Percentiles rank a stretch among this genome's conserved stretches.
phyloP scores from a whole-genome alignment of 768 basidiomycete species.

The Obba rivulosa region DNA sequence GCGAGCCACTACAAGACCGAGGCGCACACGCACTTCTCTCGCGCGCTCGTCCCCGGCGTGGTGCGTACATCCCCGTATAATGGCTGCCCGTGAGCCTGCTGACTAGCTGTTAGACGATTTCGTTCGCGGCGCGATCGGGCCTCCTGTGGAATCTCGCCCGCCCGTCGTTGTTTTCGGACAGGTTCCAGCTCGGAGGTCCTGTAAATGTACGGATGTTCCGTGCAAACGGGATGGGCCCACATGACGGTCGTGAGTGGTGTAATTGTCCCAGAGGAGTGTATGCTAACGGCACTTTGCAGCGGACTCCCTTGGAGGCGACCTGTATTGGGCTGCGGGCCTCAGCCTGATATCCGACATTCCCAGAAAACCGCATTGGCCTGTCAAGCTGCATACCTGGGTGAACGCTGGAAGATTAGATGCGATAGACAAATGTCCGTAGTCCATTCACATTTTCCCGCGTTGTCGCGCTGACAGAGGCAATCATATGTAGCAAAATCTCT shows the following conservation, averaged over 20 bases:
- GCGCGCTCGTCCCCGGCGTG: conserved; percentile 50
- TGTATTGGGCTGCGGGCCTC: conserved; percentile 73
- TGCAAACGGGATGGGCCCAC: conserved; percentile 71
- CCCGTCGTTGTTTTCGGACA: conserved; percentile 66
- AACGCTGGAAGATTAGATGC: conserved; percentile 75
- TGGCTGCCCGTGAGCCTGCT: conserved; percentile 1
- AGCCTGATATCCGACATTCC: conserved; percentile 76
- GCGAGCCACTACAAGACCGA: conserved; percentile 73
- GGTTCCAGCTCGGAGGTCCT: conserved; percentile 92
- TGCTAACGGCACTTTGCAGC: conserved; percentile 34
- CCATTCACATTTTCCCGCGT: not conserved
- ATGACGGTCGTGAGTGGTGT: conserved; percentile 54
- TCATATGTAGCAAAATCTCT: conserved; percentile 34
- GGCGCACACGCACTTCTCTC: conserved; percentile 56
- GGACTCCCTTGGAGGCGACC: conserved; percentile 82
- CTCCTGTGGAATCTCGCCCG: conserved; percentile 58
- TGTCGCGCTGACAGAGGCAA: no score
- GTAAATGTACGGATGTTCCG: conserved; percentile 76
- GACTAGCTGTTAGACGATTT: conserved; percentile 56
- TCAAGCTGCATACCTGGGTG: conserved; percentile 75
- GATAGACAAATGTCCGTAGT: conserved; percentile 49
- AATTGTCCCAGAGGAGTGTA: not conserved
- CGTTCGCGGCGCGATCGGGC: conserved; percentile 69
- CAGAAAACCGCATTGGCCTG: conserved; percentile 71
- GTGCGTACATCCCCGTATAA: conserved; percentile 36